Conservation (phyloP, 2,329 filamentous ascomycete genomes). For the Aureobasidium mangrovei region DNA sequence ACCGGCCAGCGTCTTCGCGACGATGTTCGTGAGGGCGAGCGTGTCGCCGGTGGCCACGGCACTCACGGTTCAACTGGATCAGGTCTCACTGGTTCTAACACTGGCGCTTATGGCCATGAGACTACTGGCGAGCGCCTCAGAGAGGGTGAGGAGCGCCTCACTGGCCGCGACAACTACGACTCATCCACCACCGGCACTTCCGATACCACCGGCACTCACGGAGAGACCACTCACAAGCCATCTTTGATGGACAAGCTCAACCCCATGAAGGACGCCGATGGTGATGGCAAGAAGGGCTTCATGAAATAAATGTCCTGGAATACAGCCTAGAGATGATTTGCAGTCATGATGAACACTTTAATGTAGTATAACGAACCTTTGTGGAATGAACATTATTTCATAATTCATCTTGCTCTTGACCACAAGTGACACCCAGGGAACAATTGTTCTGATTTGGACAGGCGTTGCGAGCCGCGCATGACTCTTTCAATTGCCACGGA, state of each 20-base stretch:
- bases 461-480: too few relatives aligned
- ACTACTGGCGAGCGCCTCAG: constrained; percentile 11
- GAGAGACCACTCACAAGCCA: constrained; percentile 33
- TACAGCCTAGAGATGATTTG: not conserved
- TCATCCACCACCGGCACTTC: not conserved
- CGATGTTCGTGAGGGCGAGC: constrained; percentile 4
- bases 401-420: not conserved
- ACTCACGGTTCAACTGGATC: not conserved
- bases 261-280: constrained; percentile 44
- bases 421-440: not conserved
- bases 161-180: not conserved
- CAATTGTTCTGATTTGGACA: too few relatives aligned
- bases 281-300: constrained; percentile 48
- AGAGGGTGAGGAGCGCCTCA: not conserved
- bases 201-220: constrained; percentile 13
- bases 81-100: not conserved
- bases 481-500: too few relatives aligned
- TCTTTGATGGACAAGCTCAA: constrained; percentile 46
- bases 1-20: not conserved
- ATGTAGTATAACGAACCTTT: constrained; percentile 12
- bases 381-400: constrained; percentile 3
- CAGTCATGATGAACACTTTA: constrained; percentile 1
- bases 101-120: not conserved
- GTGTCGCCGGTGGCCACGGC: not conserved
- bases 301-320: constrained; percentile 35